These are phyloP conservation scores for Collybia mongolica DNA, from an alignment of 768 basidiomycete genomes.

Conservation along the genomic window DNA sequence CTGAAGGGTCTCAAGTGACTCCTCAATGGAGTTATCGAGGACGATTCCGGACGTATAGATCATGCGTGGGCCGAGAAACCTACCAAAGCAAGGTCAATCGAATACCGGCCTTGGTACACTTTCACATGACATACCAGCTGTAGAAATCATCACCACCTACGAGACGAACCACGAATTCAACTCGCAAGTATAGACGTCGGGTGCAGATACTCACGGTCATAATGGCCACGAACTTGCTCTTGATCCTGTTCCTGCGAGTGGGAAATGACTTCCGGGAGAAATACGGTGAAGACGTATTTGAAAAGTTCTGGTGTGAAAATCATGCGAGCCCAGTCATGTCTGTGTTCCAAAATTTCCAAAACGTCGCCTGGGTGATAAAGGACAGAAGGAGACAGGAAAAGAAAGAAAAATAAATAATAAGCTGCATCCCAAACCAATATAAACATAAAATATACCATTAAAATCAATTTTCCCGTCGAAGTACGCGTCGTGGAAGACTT, in stretches of 20 bases:
- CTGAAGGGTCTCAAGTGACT: slow-evolving; percentile 92
- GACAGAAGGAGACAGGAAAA: too few species aligned
- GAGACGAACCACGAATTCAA: background rate
- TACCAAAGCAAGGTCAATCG: slow-evolving; percentile 19
- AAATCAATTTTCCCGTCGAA: slow-evolving; percentile 96
- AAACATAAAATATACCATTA: slow-evolving; percentile 60
- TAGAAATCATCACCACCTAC: slow-evolving; percentile 98
- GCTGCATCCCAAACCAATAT: slow-evolving; percentile 5
- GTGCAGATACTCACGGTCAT: slow-evolving; percentile 66
- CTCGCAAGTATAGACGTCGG: slow-evolving; percentile 4
- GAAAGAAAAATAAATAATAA: too few species aligned
- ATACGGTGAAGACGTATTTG: slow-evolving; percentile 85
- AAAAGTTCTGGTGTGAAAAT: slow-evolving; percentile 88
- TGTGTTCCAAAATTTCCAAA: slow-evolving; percentile 88
- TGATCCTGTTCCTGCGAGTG: slow-evolving; percentile 93
- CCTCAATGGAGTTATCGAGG: slow-evolving; percentile 60
- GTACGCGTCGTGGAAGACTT: slow-evolving; percentile 95
- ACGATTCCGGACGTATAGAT: slow-evolving; percentile 96
- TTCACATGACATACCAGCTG: slow-evolving; percentile 54
- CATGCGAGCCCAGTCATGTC: slow-evolving; percentile 96
- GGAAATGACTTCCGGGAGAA: slow-evolving; percentile 91
- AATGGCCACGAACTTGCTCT: slow-evolving; percentile 93
- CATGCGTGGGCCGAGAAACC: slow-evolving; percentile 96
- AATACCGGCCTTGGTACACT: too few species aligned
- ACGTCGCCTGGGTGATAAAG: slow-evolving; percentile 68